Evolutionary conservation across 2,329 filamentous ascomycete genomes (phyloP).

Genomic region (Neonectria punicea): DNA sequence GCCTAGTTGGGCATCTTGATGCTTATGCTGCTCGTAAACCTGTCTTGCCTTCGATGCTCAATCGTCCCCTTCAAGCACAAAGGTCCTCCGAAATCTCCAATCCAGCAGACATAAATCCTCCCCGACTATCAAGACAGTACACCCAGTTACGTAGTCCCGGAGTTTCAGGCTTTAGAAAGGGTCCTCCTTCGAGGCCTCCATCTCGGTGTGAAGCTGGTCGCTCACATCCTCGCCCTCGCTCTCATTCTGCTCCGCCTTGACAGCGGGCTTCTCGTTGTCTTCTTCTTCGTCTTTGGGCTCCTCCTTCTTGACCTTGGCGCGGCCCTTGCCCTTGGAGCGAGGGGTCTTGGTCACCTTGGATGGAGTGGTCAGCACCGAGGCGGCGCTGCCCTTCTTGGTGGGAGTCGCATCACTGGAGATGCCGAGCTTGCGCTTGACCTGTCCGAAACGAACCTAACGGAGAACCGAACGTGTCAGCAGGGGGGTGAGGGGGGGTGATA

Average conservation of each 20-base stretch:
- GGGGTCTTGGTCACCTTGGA: slow-evolving; percentile 47
- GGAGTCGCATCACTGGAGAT: slow-evolving; percentile 45
- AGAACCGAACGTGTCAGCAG: slow-evolving; percentile 6
- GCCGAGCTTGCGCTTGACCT: slow-evolving; percentile 60
- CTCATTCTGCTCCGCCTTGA: slow-evolving; percentile 34
- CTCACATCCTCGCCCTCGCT: slow-evolving; percentile 26
- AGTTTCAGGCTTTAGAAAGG: slow-evolving; percentile 22
- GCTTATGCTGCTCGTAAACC: not conserved
- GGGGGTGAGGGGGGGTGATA: no score
- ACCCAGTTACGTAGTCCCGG: not conserved
- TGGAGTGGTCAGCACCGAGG: slow-evolving; percentile 26
- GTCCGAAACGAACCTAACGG: slow-evolving; percentile 57
- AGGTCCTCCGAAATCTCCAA: not conserved
- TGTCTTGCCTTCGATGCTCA: not conserved
- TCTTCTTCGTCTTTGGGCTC: slow-evolving; percentile 29
- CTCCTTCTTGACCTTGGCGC: slow-evolving; percentile 40
- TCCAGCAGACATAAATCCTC: not conserved
- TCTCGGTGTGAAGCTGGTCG: slow-evolving; percentile 26
- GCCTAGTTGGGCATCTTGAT: not conserved
- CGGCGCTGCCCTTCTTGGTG: slow-evolving; percentile 37
- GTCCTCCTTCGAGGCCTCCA: slow-evolving; percentile 9
- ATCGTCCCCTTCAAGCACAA: not conserved
- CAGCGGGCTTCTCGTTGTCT: slow-evolving; percentile 15
- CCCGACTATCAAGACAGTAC: not conserved
- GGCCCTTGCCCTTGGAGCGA: slow-evolving; percentile 38